Evolutionary conservation across 75 land plant genomes (phyloP).

Genomic region (Cunninghamia lanceolata): DNA sequence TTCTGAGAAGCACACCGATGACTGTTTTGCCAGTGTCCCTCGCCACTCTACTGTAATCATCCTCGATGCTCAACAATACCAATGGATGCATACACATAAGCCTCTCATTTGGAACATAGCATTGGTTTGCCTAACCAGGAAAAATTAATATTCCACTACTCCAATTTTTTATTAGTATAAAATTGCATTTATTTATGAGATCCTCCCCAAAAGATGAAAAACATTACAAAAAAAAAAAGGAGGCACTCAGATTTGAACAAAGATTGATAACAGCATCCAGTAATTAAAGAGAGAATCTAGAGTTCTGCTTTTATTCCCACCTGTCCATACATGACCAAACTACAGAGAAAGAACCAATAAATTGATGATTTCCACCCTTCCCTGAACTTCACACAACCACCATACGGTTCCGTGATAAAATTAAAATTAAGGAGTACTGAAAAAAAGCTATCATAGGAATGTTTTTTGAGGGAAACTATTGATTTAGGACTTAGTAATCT

Average conservation of each 20-base stretch:
- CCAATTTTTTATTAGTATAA: background rate
- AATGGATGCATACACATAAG: slow-evolving; percentile 59
- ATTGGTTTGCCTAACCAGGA: background rate
- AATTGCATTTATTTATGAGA: background rate
- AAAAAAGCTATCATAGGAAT: background rate
- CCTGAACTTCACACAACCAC: background rate
- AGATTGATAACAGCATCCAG: background rate
- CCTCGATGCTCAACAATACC: slow-evolving; percentile 94
- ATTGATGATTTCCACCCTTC: background rate
- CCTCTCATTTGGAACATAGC: background rate
- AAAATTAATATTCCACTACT: background rate
- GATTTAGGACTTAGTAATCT: background rate
- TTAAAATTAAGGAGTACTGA: background rate
- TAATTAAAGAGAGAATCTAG: background rate
- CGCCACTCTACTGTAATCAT: slow-evolving; percentile 93
- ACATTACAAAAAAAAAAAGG: background rate
- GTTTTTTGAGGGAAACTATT: background rate
- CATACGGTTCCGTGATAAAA: background rate
- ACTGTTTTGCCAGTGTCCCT: slow-evolving; percentile 91
- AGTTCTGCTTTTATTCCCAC: background rate
- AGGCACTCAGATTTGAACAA: background rate
- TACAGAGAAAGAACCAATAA: background rate
- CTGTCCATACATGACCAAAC: background rate
- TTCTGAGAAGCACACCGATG: slow-evolving; percentile 85
- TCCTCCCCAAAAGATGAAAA: background rate